Conservation (phyloP, 306 rosid species). For the Vigna hirtella region DNA sequence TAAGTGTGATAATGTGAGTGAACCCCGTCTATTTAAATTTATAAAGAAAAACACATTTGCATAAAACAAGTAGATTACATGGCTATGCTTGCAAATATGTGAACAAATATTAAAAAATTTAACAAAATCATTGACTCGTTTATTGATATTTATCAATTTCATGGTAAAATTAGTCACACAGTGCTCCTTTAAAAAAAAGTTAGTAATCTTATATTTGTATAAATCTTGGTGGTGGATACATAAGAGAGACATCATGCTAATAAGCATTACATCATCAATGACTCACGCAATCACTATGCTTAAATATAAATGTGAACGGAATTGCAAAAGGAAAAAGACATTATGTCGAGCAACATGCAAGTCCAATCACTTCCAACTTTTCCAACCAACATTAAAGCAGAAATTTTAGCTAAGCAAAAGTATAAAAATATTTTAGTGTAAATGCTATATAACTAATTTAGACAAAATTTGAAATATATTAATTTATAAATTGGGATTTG, state of each 20-base stretch:
- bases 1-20: too few relatives aligned
- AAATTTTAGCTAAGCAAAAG: not conserved
- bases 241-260: not conserved
- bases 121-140: too few relatives aligned
- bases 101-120: too few relatives aligned
- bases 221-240: not conserved
- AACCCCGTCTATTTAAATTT: too few relatives aligned
- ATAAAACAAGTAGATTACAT: too few relatives aligned
- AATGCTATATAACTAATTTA: not conserved
- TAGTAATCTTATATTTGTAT: not conserved
- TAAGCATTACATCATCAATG: slow-evolving; percentile 24
- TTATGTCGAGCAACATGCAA: not conserved
- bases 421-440: not conserved
- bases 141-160: too few relatives aligned
- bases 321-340: not conserved
- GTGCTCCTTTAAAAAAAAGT: too few relatives aligned
- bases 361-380: not conserved
- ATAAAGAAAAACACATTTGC: too few relatives aligned
- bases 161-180: too few relatives aligned
- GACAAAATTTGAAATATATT: not conserved
- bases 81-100: too few relatives aligned
- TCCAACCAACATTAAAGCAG: not conserved
- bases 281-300: slow-evolving; percentile 1
- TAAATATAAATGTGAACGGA: not conserved
- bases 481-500: not conserved